Evolutionary conservation across 495 filamentous ascomycete species (phyloP), one percentile per base, ranked within the genome.

Genomic region (Rhizodiscina lignyota): DNA sequence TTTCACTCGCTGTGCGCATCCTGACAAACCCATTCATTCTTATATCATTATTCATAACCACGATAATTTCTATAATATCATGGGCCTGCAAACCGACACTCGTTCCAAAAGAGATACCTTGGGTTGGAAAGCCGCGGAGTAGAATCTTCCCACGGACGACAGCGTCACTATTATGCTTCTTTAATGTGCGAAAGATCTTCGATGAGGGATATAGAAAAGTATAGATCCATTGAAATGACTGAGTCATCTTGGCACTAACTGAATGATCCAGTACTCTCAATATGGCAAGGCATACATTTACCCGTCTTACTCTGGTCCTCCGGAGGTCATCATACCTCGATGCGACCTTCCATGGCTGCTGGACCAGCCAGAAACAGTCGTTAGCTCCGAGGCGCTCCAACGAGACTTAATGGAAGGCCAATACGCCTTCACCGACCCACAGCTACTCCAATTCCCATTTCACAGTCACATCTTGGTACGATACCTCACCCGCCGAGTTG

Each of bases 301-400:
- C 4, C 59, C 62, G 1, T 56, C 58, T 39, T 44, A 53, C 17
- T 42, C 56, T 22, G 54, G 50, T 16, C 51, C 54, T 8, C 60
- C 59, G 11, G 58, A 62, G 35, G 45, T 68, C 0, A 18, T 64
- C 6, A 39, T 67, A n/a, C 63, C 64, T 1, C 47, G 44, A 0
- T 39, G 50, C 8, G 48, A 61, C 28, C 42, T 52, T 4, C 48
- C 58, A 36, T 67, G 57, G 48, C 52, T 66, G 24, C 39, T 51
- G 18, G 55, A 62, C 15, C 61, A 66, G 46, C 57, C 64, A 12
- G 60, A 66, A 40, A 32, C 40, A 4, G 45, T 54, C 6, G 41
- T 67, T 5, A 39, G 42, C 41, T 42, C 54, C 28, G 44, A 49
- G 30, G 48, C 40, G n/a, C 53, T 59, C 26, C 24, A 27, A 8